Conservation (phyloP, 768 basidiomycete species). For the Tulasnella sp. region DNA sequence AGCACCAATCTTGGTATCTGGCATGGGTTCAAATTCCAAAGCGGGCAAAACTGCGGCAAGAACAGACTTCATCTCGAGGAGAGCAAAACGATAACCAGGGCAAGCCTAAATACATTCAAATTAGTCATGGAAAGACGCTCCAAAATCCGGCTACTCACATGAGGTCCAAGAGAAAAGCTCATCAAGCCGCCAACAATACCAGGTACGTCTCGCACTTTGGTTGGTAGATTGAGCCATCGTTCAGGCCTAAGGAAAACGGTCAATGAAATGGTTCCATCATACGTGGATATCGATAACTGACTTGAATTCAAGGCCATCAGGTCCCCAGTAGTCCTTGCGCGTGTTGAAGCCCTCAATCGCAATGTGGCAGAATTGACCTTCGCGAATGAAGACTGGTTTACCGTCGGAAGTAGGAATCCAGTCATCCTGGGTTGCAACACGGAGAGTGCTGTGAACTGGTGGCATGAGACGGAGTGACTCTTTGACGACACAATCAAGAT, state of each 20-base stretch:
- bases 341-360: slow-evolving; percentile 71
- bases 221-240: slow-evolving; percentile 62
- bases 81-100: slow-evolving; percentile 9
- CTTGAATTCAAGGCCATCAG: slow-evolving; percentile 12
- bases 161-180: slow-evolving; percentile 68
- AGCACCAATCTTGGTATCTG: background rate
- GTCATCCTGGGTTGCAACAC: slow-evolving; percentile 10
- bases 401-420: slow-evolving; percentile 35
- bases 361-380: slow-evolving; percentile 68
- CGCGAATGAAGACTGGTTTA: slow-evolving; percentile 59
- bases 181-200: slow-evolving; percentile 32
- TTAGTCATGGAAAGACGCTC: background rate
- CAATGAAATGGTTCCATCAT: slow-evolving; percentile 5
- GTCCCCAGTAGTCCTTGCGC: slow-evolving; percentile 35
- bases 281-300: background rate
- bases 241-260: slow-evolving; percentile 48
- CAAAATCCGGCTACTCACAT: slow-evolving; percentile 37
- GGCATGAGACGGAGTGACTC: slow-evolving; percentile 71
- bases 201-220: slow-evolving; percentile 40
- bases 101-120: slow-evolving; percentile 3
- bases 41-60: slow-evolving; percentile 54
- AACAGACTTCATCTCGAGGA: slow-evolving; percentile 44
- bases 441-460: slow-evolving; percentile 28
- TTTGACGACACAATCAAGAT: slow-evolving; percentile 60
- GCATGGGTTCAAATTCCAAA: slow-evolving; percentile 37